Evolutionary conservation across 129 eudicot species (phyloP).

Genomic region (Helichrysum umbraculigerum): DNA sequence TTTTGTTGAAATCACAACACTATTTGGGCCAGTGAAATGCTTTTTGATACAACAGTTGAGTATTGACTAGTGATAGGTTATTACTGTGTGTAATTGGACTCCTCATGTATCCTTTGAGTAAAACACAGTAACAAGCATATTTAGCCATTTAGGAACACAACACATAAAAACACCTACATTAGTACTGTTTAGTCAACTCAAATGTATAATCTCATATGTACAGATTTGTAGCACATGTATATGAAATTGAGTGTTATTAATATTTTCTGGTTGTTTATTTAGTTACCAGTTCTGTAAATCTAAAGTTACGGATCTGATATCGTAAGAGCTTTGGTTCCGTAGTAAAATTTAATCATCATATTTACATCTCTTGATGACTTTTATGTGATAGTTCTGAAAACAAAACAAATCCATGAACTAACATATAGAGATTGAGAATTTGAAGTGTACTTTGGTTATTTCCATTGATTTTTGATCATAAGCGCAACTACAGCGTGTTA

Average conservation of each 20-base stretch:
- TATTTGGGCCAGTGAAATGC: constrained; percentile 16
- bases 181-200: constrained; percentile 13
- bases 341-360: too few species aligned
- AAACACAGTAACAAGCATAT: constrained; percentile 7
- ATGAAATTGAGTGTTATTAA: background rate
- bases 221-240: background rate
- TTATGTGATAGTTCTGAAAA: too few species aligned
- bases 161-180: background rate
- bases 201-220: background rate
- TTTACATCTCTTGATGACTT: too few species aligned
- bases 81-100: constrained; percentile 18
- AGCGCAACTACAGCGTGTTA: background rate
- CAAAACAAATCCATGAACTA: too few species aligned
- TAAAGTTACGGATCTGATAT: too few species aligned
- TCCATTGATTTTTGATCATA: background rate
- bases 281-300: too few species aligned
- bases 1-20: constrained; percentile 40
- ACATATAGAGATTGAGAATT: background rate
- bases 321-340: too few species aligned
- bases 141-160: background rate
- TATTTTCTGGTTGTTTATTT: too few species aligned
- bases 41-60: constrained; percentile 36
- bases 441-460: background rate
- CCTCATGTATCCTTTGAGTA: constrained; percentile 26
- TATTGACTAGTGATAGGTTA: constrained; percentile 10